phyloP scores from a whole-genome alignment of 306 rosid genomes.

The Vicia sativa region DNA sequence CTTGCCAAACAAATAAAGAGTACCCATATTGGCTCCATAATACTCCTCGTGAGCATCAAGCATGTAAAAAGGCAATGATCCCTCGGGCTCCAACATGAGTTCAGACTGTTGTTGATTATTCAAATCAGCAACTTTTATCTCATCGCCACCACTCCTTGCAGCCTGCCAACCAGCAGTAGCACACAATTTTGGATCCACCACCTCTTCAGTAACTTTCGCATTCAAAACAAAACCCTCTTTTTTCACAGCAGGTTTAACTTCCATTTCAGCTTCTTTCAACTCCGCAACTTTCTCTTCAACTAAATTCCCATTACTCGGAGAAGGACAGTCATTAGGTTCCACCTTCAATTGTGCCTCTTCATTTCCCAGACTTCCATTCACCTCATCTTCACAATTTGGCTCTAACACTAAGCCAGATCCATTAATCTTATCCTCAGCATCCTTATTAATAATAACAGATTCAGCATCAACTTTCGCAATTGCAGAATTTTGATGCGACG shows the following conservation, averaged over 20 bases:
- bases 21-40: slow-evolving; percentile 78
- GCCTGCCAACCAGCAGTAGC: slow-evolving; percentile 86
- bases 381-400: slow-evolving; percentile 35
- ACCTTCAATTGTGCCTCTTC: slow-evolving; percentile 8
- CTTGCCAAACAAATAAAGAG: slow-evolving; percentile 90
- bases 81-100: slow-evolving; percentile 63
- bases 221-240: slow-evolving; percentile 67
- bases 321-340: slow-evolving; percentile 12
- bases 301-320: slow-evolving; percentile 32
- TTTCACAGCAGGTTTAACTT: slow-evolving; percentile 42
- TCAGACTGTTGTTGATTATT: slow-evolving; percentile 46
- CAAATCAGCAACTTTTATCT: slow-evolving; percentile 33
- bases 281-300: slow-evolving; percentile 46
- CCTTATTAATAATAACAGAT: slow-evolving; percentile 8
- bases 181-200: slow-evolving; percentile 57
- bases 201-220: slow-evolving; percentile 67
- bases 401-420: slow-evolving; percentile 41
- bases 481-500: neutral
- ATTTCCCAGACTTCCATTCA: slow-evolving; percentile 28
- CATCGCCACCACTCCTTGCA: slow-evolving; percentile 44
- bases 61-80: slow-evolving; percentile 73
- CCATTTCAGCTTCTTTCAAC: slow-evolving; percentile 39
- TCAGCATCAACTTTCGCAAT: slow-evolving; percentile 32
- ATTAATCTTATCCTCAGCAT: slow-evolving; percentile 29
- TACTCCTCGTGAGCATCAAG: slow-evolving; percentile 88